phyloP scores from a whole-genome alignment of 2,329 filamentous ascomycete genomes.

The Trichophyton mentagrophytes region DNA sequence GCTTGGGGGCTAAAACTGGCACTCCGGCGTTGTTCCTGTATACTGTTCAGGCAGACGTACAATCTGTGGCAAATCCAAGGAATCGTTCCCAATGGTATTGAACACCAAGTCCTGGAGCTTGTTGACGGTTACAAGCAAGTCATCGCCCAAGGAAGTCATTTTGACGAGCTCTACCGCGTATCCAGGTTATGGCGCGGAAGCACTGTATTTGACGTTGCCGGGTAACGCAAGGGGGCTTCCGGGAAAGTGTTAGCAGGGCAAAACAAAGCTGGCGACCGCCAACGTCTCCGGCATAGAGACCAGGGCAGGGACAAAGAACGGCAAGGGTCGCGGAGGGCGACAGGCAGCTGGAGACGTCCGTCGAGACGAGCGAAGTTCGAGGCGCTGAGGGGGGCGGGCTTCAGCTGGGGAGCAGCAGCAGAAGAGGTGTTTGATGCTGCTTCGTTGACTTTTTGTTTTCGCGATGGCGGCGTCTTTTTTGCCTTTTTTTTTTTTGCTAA shows the following conservation, averaged over 20 bases:
- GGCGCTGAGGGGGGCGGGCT: background rate
- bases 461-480: background rate
- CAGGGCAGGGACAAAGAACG: background rate
- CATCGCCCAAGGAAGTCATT: slow-evolving; percentile 96
- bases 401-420: background rate
- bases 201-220: background rate
- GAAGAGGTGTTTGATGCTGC: background rate
- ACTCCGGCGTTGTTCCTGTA: background rate
- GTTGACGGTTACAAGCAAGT: slow-evolving; percentile 90
- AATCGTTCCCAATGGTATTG: slow-evolving; percentile 99
- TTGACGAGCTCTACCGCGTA: slow-evolving; percentile 8
- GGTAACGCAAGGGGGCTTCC: background rate
- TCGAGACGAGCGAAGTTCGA: background rate
- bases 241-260: background rate
- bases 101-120: slow-evolving; percentile 97
- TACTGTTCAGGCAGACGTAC: slow-evolving; percentile 44
- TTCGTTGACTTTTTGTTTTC: background rate
- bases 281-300: background rate
- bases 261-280: background rate
- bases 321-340: background rate
- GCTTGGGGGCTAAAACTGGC: background rate
- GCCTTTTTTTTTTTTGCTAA: background rate
- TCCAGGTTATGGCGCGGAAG: slow-evolving; percentile 13
- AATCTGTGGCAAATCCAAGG: slow-evolving; percentile 93
- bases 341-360: background rate